Conservation (phyloP, 1,284 basidiomycete species). For the Marasmius sp. region DNA sequence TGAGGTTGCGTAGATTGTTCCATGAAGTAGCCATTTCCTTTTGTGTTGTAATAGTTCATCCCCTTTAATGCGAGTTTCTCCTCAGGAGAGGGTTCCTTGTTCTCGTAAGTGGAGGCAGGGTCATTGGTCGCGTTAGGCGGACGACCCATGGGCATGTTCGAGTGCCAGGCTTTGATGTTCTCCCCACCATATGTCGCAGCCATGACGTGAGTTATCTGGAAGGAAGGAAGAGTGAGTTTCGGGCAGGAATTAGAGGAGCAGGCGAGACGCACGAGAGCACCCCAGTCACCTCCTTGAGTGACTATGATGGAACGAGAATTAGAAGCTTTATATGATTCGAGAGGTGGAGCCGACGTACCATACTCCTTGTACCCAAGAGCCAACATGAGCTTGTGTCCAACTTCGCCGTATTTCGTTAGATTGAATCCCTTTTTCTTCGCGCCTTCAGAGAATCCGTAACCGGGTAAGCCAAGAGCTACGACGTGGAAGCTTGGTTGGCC, state of each 20-base stretch:
- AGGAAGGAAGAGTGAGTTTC: not conserved
- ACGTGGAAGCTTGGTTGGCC: conserved; percentile 44
- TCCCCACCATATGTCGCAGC: conserved; percentile 32
- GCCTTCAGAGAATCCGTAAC: conserved; percentile 51
- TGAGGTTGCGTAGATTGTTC: conserved; percentile 37
- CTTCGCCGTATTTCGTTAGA: conserved; percentile 37
- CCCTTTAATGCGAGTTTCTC: conserved; percentile 24
- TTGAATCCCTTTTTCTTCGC: conserved; percentile 30
- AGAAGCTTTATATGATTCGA: conserved; percentile 16
- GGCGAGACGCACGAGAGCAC: conserved; percentile 29
- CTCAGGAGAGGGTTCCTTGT: conserved; percentile 11
- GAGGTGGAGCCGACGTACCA: conserved; percentile 14
- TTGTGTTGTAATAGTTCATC: conserved; percentile 15
- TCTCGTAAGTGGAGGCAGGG: not conserved
- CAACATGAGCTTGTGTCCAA: conserved; percentile 45
- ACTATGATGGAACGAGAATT: conserved; percentile 26
- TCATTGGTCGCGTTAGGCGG: too few species aligned
- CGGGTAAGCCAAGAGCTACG: conserved; percentile 48
- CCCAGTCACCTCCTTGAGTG: conserved; percentile 59
- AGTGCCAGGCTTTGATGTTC: conserved; percentile 38
- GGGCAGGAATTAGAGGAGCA: too few species aligned
- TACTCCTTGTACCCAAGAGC: conserved; percentile 47
- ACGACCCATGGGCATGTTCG: conserved; percentile 29
- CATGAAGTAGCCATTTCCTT: conserved; percentile 28
- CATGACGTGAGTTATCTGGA: conserved; percentile 30